Conservation (phyloP, 2,329 filamentous ascomycete species). For the Acrocalymma vagum region DNA sequence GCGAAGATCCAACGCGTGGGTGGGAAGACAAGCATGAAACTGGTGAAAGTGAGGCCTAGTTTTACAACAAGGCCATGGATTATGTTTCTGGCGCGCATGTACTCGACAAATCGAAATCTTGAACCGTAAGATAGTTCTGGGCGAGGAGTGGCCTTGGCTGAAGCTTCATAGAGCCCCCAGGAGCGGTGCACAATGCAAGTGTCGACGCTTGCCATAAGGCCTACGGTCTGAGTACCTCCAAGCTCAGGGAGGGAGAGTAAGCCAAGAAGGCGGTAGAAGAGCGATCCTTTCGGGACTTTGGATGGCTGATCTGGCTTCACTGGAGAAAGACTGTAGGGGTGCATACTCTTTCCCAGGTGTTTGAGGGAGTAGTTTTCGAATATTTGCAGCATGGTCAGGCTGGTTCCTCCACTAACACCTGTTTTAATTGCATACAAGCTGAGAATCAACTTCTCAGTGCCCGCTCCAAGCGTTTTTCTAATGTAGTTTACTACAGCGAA, state of each 20-base stretch:
- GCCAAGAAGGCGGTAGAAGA: slow-evolving; percentile 58
- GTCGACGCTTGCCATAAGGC: slow-evolving; percentile 62
- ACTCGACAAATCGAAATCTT: slow-evolving; percentile 66
- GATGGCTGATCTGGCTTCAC: slow-evolving; percentile 49
- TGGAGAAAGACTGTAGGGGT: slow-evolving; percentile 62
- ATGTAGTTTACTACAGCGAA: slow-evolving; percentile 62
- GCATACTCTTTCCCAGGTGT: slow-evolving; percentile 57
- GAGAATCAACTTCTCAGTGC: slow-evolving; percentile 61
- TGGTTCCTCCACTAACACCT: slow-evolving; percentile 62
- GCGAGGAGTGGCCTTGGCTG: slow-evolving; percentile 47
- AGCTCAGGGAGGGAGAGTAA: slow-evolving; percentile 63
- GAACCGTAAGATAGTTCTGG: slow-evolving; percentile 59
- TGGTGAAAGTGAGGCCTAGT: slow-evolving; percentile 54
- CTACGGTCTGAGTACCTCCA: slow-evolving; percentile 67
- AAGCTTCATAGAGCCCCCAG: slow-evolving; percentile 60
- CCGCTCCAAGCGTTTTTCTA: slow-evolving; percentile 59
- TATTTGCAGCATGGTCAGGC: slow-evolving; percentile 71
- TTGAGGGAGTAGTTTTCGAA: slow-evolving; percentile 57
- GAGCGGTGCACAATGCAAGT: slow-evolving; percentile 66
- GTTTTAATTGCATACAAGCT: slow-evolving; percentile 63
- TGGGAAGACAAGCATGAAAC: slow-evolving; percentile 58
- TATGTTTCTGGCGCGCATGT: slow-evolving; percentile 60
- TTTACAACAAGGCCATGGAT: slow-evolving; percentile 60
- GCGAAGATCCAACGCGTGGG: slow-evolving; percentile 58
- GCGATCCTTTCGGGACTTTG: slow-evolving; percentile 42